A percentile compares a stretch with the other conserved stretches of the same genome.
These are phyloP conservation scores for Exophiala sp. DNA, from an alignment of 2,329 filamentous ascomycete species.

Conservation along the genomic window DNA sequence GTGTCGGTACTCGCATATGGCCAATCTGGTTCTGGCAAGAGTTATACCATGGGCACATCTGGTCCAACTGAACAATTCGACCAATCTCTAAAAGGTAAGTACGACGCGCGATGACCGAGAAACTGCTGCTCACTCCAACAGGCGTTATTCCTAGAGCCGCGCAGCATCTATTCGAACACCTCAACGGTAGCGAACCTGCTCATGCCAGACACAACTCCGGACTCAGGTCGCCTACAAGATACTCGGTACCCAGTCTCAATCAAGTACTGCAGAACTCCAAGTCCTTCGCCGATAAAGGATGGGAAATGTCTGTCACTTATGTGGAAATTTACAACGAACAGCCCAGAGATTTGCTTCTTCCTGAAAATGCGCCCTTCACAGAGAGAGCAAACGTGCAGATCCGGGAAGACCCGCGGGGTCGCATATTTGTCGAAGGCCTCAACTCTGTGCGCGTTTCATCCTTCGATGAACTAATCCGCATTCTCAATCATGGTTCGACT, in stretches of 20 bases:
- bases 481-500: constrained; percentile 83
- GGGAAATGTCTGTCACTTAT: constrained; percentile 90
- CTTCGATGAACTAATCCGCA: constrained; percentile 81
- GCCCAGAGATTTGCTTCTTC: constrained; percentile 78
- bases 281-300: constrained; percentile 60
- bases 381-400: constrained; percentile 82
- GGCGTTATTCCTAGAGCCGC: constrained; percentile 95
- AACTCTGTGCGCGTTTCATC: constrained; percentile 84
- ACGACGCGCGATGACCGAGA: constrained; percentile 2
- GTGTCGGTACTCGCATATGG: constrained; percentile 95
- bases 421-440: constrained; percentile 86
- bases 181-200: constrained; percentile 54
- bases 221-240: constrained; percentile 71
- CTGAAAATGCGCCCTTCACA: constrained; percentile 61
- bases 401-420: constrained; percentile 87
- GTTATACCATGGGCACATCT: constrained; percentile 97
- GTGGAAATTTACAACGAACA: constrained; percentile 98
- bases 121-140: constrained; percentile 34
- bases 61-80: constrained; percentile 72
- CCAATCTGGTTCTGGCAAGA: constrained; percentile 95
- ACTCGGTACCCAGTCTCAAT: constrained; percentile 57
- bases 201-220: constrained; percentile 63
- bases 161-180: constrained; percentile 76
- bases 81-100: constrained; percentile 65
- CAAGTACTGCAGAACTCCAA: constrained; percentile 38